These are phyloP conservation scores for Penicillium nordicum DNA, from an alignment of 2,329 filamentous ascomycete genomes.

Conservation along the genomic window DNA sequence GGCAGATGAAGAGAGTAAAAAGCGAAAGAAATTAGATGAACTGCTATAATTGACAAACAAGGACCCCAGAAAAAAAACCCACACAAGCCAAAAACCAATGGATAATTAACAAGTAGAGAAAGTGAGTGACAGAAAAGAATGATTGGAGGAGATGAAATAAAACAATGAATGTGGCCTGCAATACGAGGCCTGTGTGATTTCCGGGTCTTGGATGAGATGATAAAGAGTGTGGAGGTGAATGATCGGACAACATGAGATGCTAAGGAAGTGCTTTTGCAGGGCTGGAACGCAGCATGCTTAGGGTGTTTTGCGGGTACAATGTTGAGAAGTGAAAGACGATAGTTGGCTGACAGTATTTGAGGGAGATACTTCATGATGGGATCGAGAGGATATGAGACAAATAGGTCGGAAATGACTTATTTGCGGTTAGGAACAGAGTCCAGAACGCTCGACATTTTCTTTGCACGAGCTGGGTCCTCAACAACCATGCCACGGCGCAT, in stretches of 20 bases:
- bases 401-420: slow-evolving; percentile 1
- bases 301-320: neutral
- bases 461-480: slow-evolving; percentile 61
- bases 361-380: neutral
- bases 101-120: neutral
- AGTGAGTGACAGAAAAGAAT: neutral
- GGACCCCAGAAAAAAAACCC: neutral
- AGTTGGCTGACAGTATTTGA: neutral
- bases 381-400: neutral
- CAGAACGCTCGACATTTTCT: slow-evolving; percentile 59
- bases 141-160: neutral
- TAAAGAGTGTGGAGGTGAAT: slow-evolving; percentile 7
- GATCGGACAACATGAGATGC: slow-evolving; percentile 3
- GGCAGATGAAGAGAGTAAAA: neutral
- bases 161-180: neutral
- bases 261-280: slow-evolving; percentile 15
- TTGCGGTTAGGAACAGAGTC: slow-evolving; percentile 23
- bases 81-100: neutral
- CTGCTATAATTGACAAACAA: neutral
- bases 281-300: slow-evolving; percentile 19
- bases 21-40: neutral
- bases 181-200: neutral
- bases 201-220: neutral
- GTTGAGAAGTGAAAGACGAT: neutral
- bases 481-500: slow-evolving; percentile 64